These are phyloP conservation scores for Blastomyces silverae DNA, from an alignment of 2,329 filamentous ascomycete genomes.

Conservation along the genomic window DNA sequence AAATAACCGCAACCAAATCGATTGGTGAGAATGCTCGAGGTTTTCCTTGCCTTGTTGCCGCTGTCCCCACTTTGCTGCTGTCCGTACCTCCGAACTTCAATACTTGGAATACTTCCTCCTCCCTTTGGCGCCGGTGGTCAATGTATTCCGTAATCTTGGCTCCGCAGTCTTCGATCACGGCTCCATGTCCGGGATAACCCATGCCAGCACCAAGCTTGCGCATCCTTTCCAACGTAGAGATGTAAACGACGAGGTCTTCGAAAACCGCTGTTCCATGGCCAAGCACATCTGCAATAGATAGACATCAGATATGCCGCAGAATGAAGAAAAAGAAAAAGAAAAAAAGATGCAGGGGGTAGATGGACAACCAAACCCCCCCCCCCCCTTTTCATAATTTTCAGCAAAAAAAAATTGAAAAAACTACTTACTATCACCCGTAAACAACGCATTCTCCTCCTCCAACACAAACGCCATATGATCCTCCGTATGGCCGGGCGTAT, in stretches of 20 bases:
- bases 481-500: slow-evolving; percentile 67
- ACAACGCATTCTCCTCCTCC: slow-evolving; percentile 71
- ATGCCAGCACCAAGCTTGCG: slow-evolving; percentile 51
- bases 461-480: slow-evolving; percentile 78
- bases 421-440: slow-evolving; percentile 68
- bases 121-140: slow-evolving; percentile 67
- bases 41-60: slow-evolving; percentile 28
- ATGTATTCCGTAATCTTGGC: slow-evolving; percentile 76
- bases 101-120: slow-evolving; percentile 66
- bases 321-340: neutral
- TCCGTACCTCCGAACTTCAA: slow-evolving; percentile 45
- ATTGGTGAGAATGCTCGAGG: slow-evolving; percentile 57
- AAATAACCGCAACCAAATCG: slow-evolving; percentile 84
- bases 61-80: slow-evolving; percentile 20
- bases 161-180: slow-evolving; percentile 65
- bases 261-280: slow-evolving; percentile 84
- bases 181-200: slow-evolving; percentile 84
- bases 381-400: too few relatives aligned
- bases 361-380: too few relatives aligned
- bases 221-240: slow-evolving; percentile 65
- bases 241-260: slow-evolving; percentile 64
- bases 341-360: too few relatives aligned
- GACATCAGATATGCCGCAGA: neutral
- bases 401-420: too few relatives aligned
- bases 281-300: slow-evolving; percentile 53